Conservation (phyloP, 805 yeast genomes). For the Wickerhamomyces kurtzmanii region DNA sequence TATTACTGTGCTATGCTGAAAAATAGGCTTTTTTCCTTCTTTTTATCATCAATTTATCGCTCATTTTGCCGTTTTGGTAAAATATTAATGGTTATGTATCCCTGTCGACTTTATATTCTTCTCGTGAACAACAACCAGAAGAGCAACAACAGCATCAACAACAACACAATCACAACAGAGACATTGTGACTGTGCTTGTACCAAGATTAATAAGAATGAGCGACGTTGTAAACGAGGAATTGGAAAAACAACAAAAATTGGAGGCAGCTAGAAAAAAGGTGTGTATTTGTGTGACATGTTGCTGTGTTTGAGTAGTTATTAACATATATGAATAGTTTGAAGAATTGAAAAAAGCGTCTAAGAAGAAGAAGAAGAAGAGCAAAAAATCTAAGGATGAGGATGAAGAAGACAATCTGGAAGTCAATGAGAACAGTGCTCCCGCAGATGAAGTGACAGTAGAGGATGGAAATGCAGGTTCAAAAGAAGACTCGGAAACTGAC, state of each 20-base stretch:
- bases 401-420: slow-evolving; percentile 7
- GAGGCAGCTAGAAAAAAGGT: slow-evolving; percentile 68
- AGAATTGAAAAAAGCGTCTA: slow-evolving; percentile 53
- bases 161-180: too few species aligned
- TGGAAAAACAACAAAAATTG: slow-evolving; percentile 45
- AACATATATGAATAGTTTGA: slow-evolving; percentile 29
- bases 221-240: too few species aligned
- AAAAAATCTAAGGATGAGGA: slow-evolving; percentile 18
- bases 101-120: too few species aligned
- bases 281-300: slow-evolving; percentile 7
- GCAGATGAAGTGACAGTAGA: slow-evolving; percentile 3
- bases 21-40: too few species aligned
- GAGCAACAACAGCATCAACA: too few species aligned
- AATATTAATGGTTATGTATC: too few species aligned
- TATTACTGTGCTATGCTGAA: too few species aligned
- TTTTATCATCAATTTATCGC: too few species aligned
- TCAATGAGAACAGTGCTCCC: slow-evolving; percentile 3
- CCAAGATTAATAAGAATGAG: too few species aligned
- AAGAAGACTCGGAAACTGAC: slow-evolving; percentile 6
- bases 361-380: slow-evolving; percentile 33
- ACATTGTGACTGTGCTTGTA: too few species aligned
- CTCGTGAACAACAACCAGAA: too few species aligned
- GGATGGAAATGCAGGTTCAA: slow-evolving; percentile 2
- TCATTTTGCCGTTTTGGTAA: too few species aligned
- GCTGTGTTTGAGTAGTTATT: not conserved